Base-by-base conservation (phyloP, 2,329 filamentous ascomycete species). In the Penicillium sp. region DNA sequence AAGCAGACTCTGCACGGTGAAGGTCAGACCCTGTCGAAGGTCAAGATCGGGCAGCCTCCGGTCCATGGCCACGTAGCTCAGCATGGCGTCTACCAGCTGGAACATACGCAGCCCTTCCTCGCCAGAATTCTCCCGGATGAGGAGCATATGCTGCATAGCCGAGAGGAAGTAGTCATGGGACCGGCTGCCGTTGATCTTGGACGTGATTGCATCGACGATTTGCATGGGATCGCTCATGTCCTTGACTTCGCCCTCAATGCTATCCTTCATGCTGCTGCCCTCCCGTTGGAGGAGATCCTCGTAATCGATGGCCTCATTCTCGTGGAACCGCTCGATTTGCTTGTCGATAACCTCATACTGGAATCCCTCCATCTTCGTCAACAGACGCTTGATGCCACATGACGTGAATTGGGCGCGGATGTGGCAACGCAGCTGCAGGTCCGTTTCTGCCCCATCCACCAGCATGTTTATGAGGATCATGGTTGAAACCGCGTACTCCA, bases 21-120 rank as follows among this genome's bases (percentile, higher is more conserved):
- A 97, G 73, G 96, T 97, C 62, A 99, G 84, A 70, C 92, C 96
- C 74, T 97, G 93, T 79, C 97, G 97, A 57, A 99, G 84, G 73
- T 99, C 94, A 86, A 97, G 93, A 74, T 99, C 93, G 38, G 94
- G 94, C 62, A 97, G 76, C 61, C 94, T 85, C 69, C 94, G 85
- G 74, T 99, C 94, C 93, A 99, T 99, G 66, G 93, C 93, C 60
- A 99, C 93, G 74, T 97, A 97, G 75, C 92, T 96, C 63, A 99
- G 85, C 92, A 97, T 97, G n/a, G 90, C 88, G 75, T 99, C 94
- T 29, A 97, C 92, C 29, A 99, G 85, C 78, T 97, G 94, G 77
- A 97, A 99, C 88, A 97, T 94, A 47, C 91, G 87, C 59, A 97
- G 77, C 14, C 92, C 86, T 74, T 99, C 94, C 71, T 97, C 94